Evolutionary conservation across 331 rosid species (phyloP), one percentile per base, ranked within the genome.

Genomic region (Ulmus americana): DNA sequence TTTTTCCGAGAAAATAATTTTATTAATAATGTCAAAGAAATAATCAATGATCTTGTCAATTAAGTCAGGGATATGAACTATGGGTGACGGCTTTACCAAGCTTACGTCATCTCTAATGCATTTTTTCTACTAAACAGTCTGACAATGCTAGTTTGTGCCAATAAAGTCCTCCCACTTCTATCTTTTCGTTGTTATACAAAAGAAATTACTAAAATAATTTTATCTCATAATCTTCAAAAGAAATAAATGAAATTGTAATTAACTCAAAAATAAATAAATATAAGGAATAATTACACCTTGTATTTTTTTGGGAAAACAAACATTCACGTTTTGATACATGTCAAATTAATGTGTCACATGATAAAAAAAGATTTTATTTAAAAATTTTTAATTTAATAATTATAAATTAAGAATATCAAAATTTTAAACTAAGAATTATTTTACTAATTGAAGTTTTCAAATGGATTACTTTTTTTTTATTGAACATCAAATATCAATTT

Each of bases 101-200:
- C 61, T 56, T 12, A 12, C 58, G 4, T 53, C 58, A 18, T 59
- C 4, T 6, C 45, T 39, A 9, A 22, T 44, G 41, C 44, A 61
- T 61, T 18, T 11, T 61, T 15, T 60, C 38, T 42, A 51, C 39
- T 43, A 14, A 22, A 45, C 13, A 42, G 60, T 43, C 43, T 18
- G 52, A 43, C 18, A 40, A 22, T 42, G 35, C 16, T n/a, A 22
- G 43, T 13, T 4, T 2, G 59, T 28, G 43, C 61, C 16, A 20
- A 56, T 56, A 53, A 56, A 15, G 51, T n/a, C 54, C 16, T 63
- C 11, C 16, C 52, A 50, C 28, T 50, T 50, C 28, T 50, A 50
- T 50, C 5, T 50, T 50, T 50, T 14, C 16, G 14, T 15, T 6
- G 14, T 22, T 35, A 38, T 5, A 12, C 12, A 39, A 9, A 2